Evolutionary conservation across 2,329 filamentous ascomycete species (phyloP), one percentile per base, ranked within the genome.

Genomic region (Chrysoporthe puriensis): DNA sequence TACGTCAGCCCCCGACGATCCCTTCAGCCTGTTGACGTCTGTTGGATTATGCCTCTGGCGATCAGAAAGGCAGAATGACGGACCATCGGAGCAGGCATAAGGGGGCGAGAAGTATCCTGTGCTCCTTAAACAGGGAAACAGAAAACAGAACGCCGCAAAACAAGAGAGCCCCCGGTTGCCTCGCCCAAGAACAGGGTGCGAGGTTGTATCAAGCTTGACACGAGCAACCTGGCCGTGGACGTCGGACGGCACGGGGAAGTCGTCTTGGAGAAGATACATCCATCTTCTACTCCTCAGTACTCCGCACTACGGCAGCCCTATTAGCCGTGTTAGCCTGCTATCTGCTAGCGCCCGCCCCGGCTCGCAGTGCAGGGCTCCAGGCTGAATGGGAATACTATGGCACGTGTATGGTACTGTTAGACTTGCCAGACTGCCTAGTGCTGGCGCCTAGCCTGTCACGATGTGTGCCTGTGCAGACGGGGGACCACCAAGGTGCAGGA

Each of bases 1-100:
- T 60, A 60, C 57, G 57, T 60, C 57, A 60, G 40, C 40, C 36
- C 26, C 57, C n/a, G 57, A 44, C 57, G 57, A 44, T 60, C 57
- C 16, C 57, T 40, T 42, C 32, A 56, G 48, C 48, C 48, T 52
- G n/a, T 52, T 52, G 48, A 52, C n/a, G n/a, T 52, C 48, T 52
- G 48, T n/a, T 52, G 50, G 21, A n/a, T 32, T 59, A 26, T 59
- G 40, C 57, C 14, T 18, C 40, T 42, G 57, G 18, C 16, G 40
- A 43, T 3, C 13, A 59, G 21, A 43, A 4, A 42, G 57, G 40
- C 34, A 60, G 34, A 9, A 40, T 18, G 18, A 40, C 40, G 54
- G 14, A 18, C 18, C 54, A 40, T 40, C 6, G 26, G 26, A 26
- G 26, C 16, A 40, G 3, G 9, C 26, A 34, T n/a, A 57, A 21